phyloP scores from a whole-genome alignment of 2,329 filamentous ascomycete species.

The Pleomassaria siparia region DNA sequence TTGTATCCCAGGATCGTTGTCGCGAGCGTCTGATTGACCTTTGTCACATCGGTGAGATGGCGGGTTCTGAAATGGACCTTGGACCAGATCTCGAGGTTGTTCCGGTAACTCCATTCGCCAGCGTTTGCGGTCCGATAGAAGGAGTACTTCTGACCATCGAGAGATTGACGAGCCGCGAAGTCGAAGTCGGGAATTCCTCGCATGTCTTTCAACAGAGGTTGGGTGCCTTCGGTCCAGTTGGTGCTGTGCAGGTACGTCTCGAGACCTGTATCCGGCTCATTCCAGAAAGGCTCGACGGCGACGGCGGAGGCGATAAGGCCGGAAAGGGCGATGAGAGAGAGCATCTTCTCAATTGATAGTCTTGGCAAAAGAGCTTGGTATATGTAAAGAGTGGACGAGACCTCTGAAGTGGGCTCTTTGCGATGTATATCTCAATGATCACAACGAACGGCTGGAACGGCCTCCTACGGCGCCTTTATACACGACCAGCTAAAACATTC shows the following conservation, averaged over 20 bases:
- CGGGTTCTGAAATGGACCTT: slow-evolving; percentile 47
- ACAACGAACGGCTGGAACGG: background rate
- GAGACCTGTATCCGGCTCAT: slow-evolving; percentile 12
- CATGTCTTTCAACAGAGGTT: slow-evolving; percentile 35
- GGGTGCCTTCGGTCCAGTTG: slow-evolving; percentile 31
- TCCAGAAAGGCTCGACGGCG: slow-evolving; percentile 8
- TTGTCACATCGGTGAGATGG: slow-evolving; percentile 50
- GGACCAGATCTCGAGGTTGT: slow-evolving; percentile 55
- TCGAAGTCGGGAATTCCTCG: slow-evolving; percentile 55
- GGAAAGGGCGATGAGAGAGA: slow-evolving; percentile 5
- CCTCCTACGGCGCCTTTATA: background rate
- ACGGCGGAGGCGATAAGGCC: slow-evolving; percentile 8
- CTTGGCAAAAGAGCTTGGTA: background rate
- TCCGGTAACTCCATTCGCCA: slow-evolving; percentile 53
- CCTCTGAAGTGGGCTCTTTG: background rate
- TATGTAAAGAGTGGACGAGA: background rate
- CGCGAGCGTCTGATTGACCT: slow-evolving; percentile 30
- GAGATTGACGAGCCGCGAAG: slow-evolving; percentile 49
- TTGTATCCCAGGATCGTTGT: slow-evolving; percentile 55
- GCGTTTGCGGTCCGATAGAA: slow-evolving; percentile 56
- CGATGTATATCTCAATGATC: background rate
- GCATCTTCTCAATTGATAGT: slow-evolving; percentile 2
- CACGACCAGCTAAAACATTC: background rate
- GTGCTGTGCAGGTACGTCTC: slow-evolving; percentile 6
- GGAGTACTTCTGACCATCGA: slow-evolving; percentile 50